Evolutionary conservation across 2,329 filamentous ascomycete genomes (phyloP), one percentile per base, ranked within the genome.

Genomic region (Calonectria hongkongensis): DNA sequence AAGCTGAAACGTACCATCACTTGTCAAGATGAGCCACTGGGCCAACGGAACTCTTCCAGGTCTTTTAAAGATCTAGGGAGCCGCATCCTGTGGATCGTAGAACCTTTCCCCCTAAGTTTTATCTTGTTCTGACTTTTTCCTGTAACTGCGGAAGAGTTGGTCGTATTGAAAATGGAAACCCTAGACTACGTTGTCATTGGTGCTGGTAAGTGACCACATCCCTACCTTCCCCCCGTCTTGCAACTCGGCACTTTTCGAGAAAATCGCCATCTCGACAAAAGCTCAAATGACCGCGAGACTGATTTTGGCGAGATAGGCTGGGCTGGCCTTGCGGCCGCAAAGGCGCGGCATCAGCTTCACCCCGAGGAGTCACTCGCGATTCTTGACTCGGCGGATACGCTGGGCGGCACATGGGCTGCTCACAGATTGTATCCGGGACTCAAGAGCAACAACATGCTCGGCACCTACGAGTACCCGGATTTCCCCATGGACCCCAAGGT

Each of bases 391-490:
- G 86, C 87, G 13, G 81, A 86, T 15, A 89, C 89, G 0, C 79
- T 92, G 6, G 94, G 94, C 1, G 94, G 94, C 4, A 91, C 92
- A 18, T 96, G 94, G 94, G 89, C 91, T 10, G 86, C 90, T 69
- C 86, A 93, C 45, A 88, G 93, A 1, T 83, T 95, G 0, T 93
- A 95, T 80, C 89, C 91, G 0, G 91, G 90, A 1, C 87, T 96
- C 62, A 93, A 92, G 78, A 92, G 90, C 66, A 96, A 96, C 83
- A 95, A 95, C 79, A 88, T 94, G 81, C 82, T 92, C 13, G 93
- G 94, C 3, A 93, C 91, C 0, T 94, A 92, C 76, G 93, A 96
- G 81, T 95, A 90, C 78, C 90, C 91, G 0, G 94, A 95, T 77
- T 94, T 94, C 72, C 92, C 93, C 21, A 93, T 96, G 91, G 86